Evolutionary conservation across 495 filamentous ascomycete species (phyloP), one percentile per base, ranked within the genome.

Genomic region (Lindgomyces ingoldianus): DNA sequence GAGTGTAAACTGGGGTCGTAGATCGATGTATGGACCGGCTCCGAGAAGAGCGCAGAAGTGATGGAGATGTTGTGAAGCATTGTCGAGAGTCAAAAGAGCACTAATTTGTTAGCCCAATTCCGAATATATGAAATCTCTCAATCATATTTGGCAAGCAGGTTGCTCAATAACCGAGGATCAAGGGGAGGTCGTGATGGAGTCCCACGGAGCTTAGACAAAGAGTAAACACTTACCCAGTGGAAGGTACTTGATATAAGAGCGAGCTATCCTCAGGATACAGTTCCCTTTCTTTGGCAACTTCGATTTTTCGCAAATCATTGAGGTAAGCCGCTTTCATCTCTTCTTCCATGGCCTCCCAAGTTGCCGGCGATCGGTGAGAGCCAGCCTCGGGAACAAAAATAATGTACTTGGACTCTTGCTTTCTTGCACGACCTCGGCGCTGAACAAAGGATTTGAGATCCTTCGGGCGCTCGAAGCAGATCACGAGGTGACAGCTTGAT

Each of bases 381-480:
- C 82, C 77, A 25, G 74, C 53, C 16, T 74, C 73, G 0, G 78
- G 74, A 19, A 83, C 65, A 65, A 98, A 78, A 3, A 97, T 77
- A 21, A 87, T 80, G 70, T 90, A 89, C 29, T 81, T 87, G 0
- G 92, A 96, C 21, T 83, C 73, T 59, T 79, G 74, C 72, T 87
- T 86, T 44, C 94, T 81, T 4, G 93, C 93, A 56, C 94, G 81
- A 1, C 93, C 93, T 16, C 93, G 85, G 21, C 93, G 83, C 72
- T 98, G 93, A 18, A 98, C 85, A 73, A 93, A 96, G 0, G 90
- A 89, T 69, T 93, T 93, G 27, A 96, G 75, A 57, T 88, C 93
- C 4, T 78, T 73, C 3, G 91, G 91, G 41, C 81, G 76, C 62
- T 96, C 85, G 69, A 90, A 96, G 70, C 91, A 94, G n/a, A 96